phyloP scores from a whole-genome alignment of 2,329 filamentous ascomycete genomes.

The Xylariaceae sp. region DNA sequence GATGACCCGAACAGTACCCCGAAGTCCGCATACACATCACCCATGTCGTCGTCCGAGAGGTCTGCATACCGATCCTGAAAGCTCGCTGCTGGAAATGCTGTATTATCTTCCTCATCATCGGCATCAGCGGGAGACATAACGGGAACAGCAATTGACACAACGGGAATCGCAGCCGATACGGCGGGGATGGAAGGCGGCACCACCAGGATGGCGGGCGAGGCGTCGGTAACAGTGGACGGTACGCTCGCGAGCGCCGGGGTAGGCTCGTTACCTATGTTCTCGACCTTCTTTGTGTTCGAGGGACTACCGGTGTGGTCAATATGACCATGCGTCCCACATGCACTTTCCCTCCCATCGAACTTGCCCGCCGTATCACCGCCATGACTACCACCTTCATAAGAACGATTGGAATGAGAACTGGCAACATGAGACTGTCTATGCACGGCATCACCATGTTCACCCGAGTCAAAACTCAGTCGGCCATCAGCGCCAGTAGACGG shows the following conservation, averaged over 20 bases:
- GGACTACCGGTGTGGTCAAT: neutral
- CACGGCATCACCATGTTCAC: conserved; percentile 12
- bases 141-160: neutral
- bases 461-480: neutral
- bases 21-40: conserved; percentile 52
- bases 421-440: conserved; percentile 25
- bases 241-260: neutral
- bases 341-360: neutral
- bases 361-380: neutral
- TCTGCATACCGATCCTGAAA: conserved; percentile 41
- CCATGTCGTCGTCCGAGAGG: conserved; percentile 39
- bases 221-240: neutral
- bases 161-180: too few relatives aligned
- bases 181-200: too few relatives aligned
- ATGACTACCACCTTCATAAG: neutral
- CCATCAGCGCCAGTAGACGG: conserved; percentile 12
- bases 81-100: conserved; percentile 44
- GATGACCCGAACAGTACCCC: conserved; percentile 43
- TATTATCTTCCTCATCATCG: conserved; percentile 40
- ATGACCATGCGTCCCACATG: neutral
- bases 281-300: neutral
- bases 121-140: neutral
- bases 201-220: neutral
- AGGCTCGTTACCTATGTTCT: neutral
- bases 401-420: conserved; percentile 4